A percentile compares a stretch with the other conserved stretches of the same genome.
Evolutionary conservation across 495 filamentous ascomycete species (phyloP).

Genomic region (Viridothelium virens): DNA sequence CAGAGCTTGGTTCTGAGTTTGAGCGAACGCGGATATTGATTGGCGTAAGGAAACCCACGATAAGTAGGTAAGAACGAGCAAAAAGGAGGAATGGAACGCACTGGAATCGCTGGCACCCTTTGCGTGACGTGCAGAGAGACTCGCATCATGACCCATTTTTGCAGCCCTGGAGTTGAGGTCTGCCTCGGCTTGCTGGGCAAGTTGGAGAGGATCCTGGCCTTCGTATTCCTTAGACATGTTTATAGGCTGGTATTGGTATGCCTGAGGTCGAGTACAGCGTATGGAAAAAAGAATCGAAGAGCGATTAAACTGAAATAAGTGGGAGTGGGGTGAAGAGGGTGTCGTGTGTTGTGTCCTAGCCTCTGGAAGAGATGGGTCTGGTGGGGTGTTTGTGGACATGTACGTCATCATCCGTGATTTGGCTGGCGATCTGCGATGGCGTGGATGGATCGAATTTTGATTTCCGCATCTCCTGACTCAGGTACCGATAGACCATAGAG

Average conservation of each 20-base stretch:
- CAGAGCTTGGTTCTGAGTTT: background rate
- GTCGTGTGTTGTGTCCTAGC: background rate
- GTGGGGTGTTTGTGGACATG: background rate
- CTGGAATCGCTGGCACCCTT: slow-evolving; percentile 38
- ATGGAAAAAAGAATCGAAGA: background rate
- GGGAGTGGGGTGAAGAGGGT: background rate
- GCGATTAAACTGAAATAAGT: background rate
- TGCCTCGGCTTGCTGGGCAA: slow-evolving; percentile 43
- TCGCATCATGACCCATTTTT: slow-evolving; percentile 38
- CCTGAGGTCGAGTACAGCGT: background rate
- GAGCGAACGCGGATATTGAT: no score
- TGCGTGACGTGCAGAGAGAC: background rate
- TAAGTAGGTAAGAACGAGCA: no score
- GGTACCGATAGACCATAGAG: background rate
- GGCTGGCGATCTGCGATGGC: background rate
- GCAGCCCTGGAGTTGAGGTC: slow-evolving; percentile 49
- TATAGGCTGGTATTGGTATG: background rate
- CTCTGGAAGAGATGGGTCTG: background rate
- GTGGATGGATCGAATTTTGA: background rate
- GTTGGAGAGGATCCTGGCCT: slow-evolving; percentile 30
- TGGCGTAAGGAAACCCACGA: no score
- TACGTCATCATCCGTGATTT: slow-evolving; percentile 2
- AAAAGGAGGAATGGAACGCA: slow-evolving; percentile 28
- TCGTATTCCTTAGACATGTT: slow-evolving; percentile 31
- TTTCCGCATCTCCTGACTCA: background rate